These are phyloP conservation scores for Pseudogymnoascus sp. DNA, from an alignment of 2,329 filamentous ascomycete genomes.

Conservation along the genomic window DNA sequence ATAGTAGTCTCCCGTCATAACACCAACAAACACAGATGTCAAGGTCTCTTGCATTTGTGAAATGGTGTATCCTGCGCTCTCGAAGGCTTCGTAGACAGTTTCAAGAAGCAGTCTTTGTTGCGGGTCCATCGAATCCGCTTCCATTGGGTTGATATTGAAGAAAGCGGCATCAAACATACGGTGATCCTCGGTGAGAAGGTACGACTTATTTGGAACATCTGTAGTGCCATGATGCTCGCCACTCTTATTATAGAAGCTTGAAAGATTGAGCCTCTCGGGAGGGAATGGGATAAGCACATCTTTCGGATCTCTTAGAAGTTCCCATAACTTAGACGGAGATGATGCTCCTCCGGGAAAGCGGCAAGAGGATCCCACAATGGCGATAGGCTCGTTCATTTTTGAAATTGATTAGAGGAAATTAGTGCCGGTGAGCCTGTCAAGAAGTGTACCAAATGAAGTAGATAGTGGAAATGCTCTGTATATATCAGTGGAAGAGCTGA, in stretches of 20 bases:
- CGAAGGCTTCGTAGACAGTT: constrained; percentile 23
- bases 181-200: constrained; percentile 16
- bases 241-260: too few species aligned
- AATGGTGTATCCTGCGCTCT: constrained; percentile 19
- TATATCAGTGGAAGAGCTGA: too few species aligned
- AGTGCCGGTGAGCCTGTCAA: too few species aligned
- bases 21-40: not conserved
- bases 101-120: constrained; percentile 26
- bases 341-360: constrained; percentile 28
- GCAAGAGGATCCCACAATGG: constrained; percentile 30
- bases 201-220: constrained; percentile 6
- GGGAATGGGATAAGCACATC: too few species aligned
- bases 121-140: constrained; percentile 25
- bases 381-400: constrained; percentile 22
- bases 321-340: constrained; percentile 31
- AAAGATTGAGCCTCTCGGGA: too few species aligned
- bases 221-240: too few species aligned
- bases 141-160: constrained; percentile 15
- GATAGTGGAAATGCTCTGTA: too few species aligned
- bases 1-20: not conserved
- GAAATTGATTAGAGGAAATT: too few species aligned
- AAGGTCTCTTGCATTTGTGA: not conserved
- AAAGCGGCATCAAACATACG: constrained; percentile 19
- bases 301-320: constrained; percentile 11
- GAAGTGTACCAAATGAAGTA: too few species aligned